These are phyloP conservation scores for Ophiocordyceps camponoti-rufipedis DNA, from an alignment of 2,329 filamentous ascomycete genomes.

Conservation along the genomic window DNA sequence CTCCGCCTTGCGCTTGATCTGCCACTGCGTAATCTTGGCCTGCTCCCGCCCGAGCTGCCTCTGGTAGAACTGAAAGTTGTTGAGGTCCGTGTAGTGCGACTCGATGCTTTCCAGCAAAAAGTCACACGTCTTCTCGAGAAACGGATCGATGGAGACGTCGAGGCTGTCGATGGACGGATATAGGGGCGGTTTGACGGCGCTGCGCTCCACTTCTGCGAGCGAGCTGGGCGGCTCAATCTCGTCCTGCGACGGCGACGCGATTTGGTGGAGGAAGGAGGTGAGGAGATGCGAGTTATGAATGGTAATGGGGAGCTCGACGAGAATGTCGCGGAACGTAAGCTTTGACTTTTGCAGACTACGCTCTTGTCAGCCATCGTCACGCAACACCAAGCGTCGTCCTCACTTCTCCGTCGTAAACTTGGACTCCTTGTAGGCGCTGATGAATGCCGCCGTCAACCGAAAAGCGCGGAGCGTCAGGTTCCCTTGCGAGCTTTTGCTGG, in stretches of 20 bases:
- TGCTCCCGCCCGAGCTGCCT: slow-evolving; percentile 86
- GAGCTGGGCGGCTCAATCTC: slow-evolving; percentile 62
- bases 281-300: slow-evolving; percentile 97
- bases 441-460: slow-evolving; percentile 71
- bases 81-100: slow-evolving; percentile 93
- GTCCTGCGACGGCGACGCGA: slow-evolving; percentile 40
- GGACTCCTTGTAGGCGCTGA: slow-evolving; percentile 84
- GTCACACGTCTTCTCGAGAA: slow-evolving; percentile 96
- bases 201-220: slow-evolving; percentile 56
- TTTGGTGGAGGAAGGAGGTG: slow-evolving; percentile 85
- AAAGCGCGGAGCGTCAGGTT: slow-evolving; percentile 80
- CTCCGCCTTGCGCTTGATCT: slow-evolving; percentile 90
- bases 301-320: slow-evolving; percentile 73
- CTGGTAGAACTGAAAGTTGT: slow-evolving; percentile 97
- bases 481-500: slow-evolving; percentile 86
- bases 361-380: background rate
- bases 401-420: slow-evolving; percentile 96
- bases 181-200: slow-evolving; percentile 45
- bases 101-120: slow-evolving; percentile 93
- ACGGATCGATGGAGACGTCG: slow-evolving; percentile 87
- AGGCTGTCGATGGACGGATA: slow-evolving; percentile 80
- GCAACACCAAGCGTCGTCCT: slow-evolving; percentile 10
- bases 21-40: slow-evolving; percentile 91
- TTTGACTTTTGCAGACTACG: slow-evolving; percentile 81
- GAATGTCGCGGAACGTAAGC: slow-evolving; percentile 82